These are phyloP conservation scores for Citrus cavaleriei DNA, from an alignment of 345 rosid species.

Conservation along the genomic window DNA sequence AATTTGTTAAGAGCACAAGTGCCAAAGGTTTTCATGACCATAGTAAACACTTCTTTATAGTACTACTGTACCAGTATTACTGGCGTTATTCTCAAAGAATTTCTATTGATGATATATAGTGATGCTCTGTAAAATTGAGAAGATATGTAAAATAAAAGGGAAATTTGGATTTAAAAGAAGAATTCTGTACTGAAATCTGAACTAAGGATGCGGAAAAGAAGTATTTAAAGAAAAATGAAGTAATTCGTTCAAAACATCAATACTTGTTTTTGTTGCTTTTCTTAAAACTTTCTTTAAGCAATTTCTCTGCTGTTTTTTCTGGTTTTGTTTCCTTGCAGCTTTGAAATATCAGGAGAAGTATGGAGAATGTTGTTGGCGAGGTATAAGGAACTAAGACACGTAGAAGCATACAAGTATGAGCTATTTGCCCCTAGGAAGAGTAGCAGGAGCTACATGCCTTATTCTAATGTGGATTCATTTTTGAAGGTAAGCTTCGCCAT, in stretches of 20 bases:
- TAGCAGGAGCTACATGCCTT: slow-evolving; percentile 30
- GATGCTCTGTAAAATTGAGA: background rate
- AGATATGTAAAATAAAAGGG: background rate
- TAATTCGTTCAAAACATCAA: background rate
- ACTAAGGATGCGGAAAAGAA: background rate
- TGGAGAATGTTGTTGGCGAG: slow-evolving; percentile 22
- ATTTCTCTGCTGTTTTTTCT: background rate
- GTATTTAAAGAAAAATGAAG: too few species aligned
- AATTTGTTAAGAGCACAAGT: background rate
- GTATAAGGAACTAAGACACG: slow-evolving; percentile 8
- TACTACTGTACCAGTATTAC: background rate
- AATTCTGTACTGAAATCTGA: background rate
- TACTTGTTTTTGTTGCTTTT: background rate
- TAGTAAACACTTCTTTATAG: background rate
- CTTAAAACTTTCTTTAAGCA: background rate
- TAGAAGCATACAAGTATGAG: slow-evolving; percentile 13
- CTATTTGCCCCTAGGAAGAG: slow-evolving; percentile 21
- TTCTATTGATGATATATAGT: background rate
- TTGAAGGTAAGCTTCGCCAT: slow-evolving; percentile 20
- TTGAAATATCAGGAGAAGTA: slow-evolving; percentile 22
- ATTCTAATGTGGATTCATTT: slow-evolving; percentile 32
- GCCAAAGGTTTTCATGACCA: background rate
- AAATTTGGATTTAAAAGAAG: background rate
- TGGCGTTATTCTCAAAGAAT: background rate
- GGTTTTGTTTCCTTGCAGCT: slow-evolving; percentile 10